Evolutionary conservation across 1,284 basidiomycete genomes (phyloP), one percentile per base, ranked within the genome.

Genomic region (Porogramme epimiltina): DNA sequence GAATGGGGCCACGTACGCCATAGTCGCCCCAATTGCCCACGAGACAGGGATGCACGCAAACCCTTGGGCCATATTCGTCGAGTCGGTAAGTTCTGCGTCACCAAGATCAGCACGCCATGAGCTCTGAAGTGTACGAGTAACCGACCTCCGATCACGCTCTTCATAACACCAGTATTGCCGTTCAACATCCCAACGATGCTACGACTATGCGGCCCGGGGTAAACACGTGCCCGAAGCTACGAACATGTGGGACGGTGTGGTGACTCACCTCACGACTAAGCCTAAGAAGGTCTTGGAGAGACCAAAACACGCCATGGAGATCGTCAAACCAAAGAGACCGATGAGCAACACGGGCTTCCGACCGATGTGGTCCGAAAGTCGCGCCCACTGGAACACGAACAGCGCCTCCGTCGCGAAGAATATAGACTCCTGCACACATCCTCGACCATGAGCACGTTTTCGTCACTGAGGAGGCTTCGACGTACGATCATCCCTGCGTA

Each of bases 401-500:
- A 79, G 53, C 0, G 81, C 78, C 61, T 84, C 78, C 1, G 80
- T 75, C 2, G 76, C 68, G 56, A 78, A 84, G 70, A 82, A 85
- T 4, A 82, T 55, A 0, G 81, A 83, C 72, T 81, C 77, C 82
- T 47, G 24, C 83, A 8, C 16, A 10, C 18, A 34, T n/a, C 4
- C 18, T 8, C 4, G n/a, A 25, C 33, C 8, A n/a, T 37, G 5
- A 37, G 34, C n/a, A 37, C n/a, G 9, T 6, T 6, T n/a, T n/a
- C 16, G 9, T 37, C 34, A 37, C 34, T 16, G 9, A 39, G 10
- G 13, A 23, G 25, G 31, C 36, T 51, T n/a, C 16, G 9, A 26
- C 64, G 42, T 53, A 73, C 82, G 49, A 85, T 78, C n/a, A 85
- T 43, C 22, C 84, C 85, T 38, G 79, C 83, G 60, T 83, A 88